Conservation (phyloP, 805 yeast species). For the Saccharomycopsis guyanensis region DNA sequence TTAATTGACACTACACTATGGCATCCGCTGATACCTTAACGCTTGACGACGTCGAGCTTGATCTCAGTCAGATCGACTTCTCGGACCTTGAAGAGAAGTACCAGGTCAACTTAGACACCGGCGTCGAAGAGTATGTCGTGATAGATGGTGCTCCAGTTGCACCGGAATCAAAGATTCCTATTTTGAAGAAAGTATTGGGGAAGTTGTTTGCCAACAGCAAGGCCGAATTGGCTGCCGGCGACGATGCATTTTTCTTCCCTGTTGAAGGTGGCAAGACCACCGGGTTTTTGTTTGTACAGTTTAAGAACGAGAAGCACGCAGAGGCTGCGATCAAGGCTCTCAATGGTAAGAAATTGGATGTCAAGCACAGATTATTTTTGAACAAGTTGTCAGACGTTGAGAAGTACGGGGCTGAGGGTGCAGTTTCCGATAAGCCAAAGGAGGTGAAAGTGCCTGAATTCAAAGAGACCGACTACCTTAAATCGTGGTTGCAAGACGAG, state of each 20-base stretch:
- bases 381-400: conserved; percentile 81
- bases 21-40: no score
- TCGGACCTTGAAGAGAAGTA: conserved; percentile 78
- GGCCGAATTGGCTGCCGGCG: conserved; percentile 37
- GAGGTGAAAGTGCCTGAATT: conserved; percentile 59
- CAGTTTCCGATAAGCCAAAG: conserved; percentile 48
- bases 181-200: conserved; percentile 74
- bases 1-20: no score
- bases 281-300: conserved; percentile 84
- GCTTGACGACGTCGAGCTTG: conserved; percentile 45
- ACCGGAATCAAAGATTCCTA: conserved; percentile 80
- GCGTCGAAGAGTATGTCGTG: conserved; percentile 70
- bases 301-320: conserved; percentile 57
- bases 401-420: conserved; percentile 60
- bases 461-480: conserved; percentile 71
- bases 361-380: conserved; percentile 81
- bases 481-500: conserved; percentile 86
- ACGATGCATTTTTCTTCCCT: conserved; percentile 75
- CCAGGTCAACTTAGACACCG: conserved; percentile 50
- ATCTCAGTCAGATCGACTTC: conserved; percentile 60
- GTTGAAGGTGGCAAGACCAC: conserved; percentile 63
- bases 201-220: conserved; percentile 78
- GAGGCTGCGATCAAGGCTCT: conserved; percentile 70
- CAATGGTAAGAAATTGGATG: conserved; percentile 87
- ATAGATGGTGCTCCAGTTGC: conserved; percentile 96